A percentile compares a stretch with the other conserved stretches of the same genome.
Conservation (phyloP, 495 filamentous ascomycete species). For the Penicillium cosmopolitanum region DNA sequence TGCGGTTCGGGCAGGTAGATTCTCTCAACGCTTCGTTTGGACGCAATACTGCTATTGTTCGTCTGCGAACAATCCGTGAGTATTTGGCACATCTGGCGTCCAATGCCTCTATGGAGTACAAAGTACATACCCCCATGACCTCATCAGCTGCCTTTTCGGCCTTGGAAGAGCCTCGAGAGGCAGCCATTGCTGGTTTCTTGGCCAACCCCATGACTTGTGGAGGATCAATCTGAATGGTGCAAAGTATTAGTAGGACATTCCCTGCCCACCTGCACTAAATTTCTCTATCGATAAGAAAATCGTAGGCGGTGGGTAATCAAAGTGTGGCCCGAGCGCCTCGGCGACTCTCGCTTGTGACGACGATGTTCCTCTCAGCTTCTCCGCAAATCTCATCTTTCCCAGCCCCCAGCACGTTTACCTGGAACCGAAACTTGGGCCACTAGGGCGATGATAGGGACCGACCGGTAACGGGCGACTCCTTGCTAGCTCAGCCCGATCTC, state of each 20-base stretch:
- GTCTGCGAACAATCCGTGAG: slow-evolving; percentile 55
- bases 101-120: not conserved
- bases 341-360: slow-evolving; percentile 41
- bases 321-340: slow-evolving; percentile 48
- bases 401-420: slow-evolving; percentile 2
- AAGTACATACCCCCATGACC: slow-evolving; percentile 64
- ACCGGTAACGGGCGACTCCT: slow-evolving; percentile 30
- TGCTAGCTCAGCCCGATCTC: slow-evolving; percentile 19
- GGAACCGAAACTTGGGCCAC: slow-evolving; percentile 2
- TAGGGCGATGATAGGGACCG: slow-evolving; percentile 20
- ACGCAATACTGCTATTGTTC: slow-evolving; percentile 87
- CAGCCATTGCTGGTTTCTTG: slow-evolving; percentile 7
- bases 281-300: slow-evolving; percentile 23
- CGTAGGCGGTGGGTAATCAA: slow-evolving; percentile 40
- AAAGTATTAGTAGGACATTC: not conserved
- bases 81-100: not conserved
- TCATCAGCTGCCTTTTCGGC: slow-evolving; percentile 59
- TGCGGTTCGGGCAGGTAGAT: slow-evolving; percentile 78
- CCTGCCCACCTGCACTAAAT: no score
- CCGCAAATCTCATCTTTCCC: slow-evolving; percentile 24
- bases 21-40: slow-evolving; percentile 85
- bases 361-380: slow-evolving; percentile 30
- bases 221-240: not conserved
- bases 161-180: slow-evolving; percentile 27
- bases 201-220: not conserved